These are phyloP conservation scores for Calonectria multiphialidica DNA, from an alignment of 2,329 filamentous ascomycete genomes.

Conservation along the genomic window DNA sequence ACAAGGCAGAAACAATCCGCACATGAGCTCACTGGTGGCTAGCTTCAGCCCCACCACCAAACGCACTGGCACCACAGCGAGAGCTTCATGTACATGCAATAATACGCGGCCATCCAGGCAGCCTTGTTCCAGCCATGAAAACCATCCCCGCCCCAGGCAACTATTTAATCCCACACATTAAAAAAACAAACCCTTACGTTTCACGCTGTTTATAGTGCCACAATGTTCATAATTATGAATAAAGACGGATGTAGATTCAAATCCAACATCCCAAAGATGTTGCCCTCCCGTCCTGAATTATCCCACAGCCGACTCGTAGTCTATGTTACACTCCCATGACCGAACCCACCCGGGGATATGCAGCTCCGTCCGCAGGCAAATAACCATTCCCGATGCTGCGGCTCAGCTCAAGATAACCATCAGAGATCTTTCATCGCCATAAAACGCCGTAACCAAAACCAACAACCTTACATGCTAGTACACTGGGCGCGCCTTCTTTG, in stretches of 20 bases:
- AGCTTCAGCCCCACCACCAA: constrained; percentile 25
- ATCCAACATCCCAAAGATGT: constrained; percentile 7
- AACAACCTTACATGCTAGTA: constrained; percentile 26
- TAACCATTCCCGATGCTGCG: constrained; percentile 27
- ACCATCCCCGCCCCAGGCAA: not conserved
- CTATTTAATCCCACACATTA: not conserved
- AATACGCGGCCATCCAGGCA: constrained; percentile 8
- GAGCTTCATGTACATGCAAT: constrained; percentile 14
- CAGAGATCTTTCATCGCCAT: constrained; percentile 51
- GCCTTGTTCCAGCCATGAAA: not conserved
- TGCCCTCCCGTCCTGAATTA: constrained; percentile 1
- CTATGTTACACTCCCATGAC: constrained; percentile 24
- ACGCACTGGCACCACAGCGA: not conserved
- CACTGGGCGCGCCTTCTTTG: constrained; percentile 10
- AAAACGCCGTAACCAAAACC: constrained; percentile 47
- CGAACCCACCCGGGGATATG: constrained; percentile 18
- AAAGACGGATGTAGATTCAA: constrained; percentile 2
- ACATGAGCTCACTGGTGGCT: constrained; percentile 20
- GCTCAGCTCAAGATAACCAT: constrained; percentile 50
- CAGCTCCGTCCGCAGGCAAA: constrained; percentile 12
- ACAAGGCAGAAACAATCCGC: constrained; percentile 22
- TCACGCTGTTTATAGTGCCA: not conserved
- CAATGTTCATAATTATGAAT: not conserved
- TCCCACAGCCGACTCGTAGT: constrained; percentile 11
- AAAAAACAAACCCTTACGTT: too few species aligned